These are phyloP conservation scores for Wickerhamiella spandovensis DNA, from an alignment of 805 yeast species.

Conservation along the genomic window DNA sequence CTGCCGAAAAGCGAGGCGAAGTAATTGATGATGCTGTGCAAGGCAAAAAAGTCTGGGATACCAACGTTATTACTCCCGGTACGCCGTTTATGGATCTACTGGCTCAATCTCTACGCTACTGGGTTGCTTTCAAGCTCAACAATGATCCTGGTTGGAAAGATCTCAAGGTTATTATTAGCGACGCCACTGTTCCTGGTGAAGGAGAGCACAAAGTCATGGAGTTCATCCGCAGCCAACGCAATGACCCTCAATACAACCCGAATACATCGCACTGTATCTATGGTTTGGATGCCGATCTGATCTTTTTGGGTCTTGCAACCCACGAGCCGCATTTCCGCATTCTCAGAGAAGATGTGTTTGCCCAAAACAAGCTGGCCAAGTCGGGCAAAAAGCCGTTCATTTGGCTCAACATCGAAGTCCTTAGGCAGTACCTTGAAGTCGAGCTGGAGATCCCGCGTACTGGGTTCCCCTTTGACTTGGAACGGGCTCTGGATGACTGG, in stretches of 20 bases:
- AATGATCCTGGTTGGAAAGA: constrained; percentile 90
- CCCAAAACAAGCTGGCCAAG: constrained; percentile 42
- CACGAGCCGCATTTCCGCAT: constrained; percentile 96
- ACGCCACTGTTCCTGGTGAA: constrained; percentile 97
- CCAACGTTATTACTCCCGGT: constrained; percentile 96
- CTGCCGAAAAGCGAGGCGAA: constrained; percentile 52
- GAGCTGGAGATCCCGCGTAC: constrained; percentile 63
- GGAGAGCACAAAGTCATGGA: constrained; percentile 99
- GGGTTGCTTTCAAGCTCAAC: constrained; percentile 82
- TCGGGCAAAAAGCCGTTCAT: constrained; percentile 63
- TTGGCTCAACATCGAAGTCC: constrained; percentile 81
- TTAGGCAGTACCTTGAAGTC: constrained; percentile 75
- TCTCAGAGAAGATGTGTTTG: constrained; percentile 92
- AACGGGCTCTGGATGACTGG: constrained; percentile 97
- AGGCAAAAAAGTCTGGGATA: constrained; percentile 77
- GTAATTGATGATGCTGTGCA: constrained; percentile 61
- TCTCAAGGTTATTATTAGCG: constrained; percentile 80
- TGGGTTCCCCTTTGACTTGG: constrained; percentile 70
- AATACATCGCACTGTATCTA: constrained; percentile 93
- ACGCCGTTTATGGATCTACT: constrained; percentile 93
- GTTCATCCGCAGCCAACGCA: constrained; percentile 79
- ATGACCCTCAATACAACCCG: constrained; percentile 77
- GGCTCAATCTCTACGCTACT: constrained; percentile 70
- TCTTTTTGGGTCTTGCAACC: constrained; percentile 88
- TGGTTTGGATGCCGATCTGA: constrained; percentile 95